Base-by-base conservation (phyloP, 1,139 yeast genomes). In the Candida tropicalis region DNA sequence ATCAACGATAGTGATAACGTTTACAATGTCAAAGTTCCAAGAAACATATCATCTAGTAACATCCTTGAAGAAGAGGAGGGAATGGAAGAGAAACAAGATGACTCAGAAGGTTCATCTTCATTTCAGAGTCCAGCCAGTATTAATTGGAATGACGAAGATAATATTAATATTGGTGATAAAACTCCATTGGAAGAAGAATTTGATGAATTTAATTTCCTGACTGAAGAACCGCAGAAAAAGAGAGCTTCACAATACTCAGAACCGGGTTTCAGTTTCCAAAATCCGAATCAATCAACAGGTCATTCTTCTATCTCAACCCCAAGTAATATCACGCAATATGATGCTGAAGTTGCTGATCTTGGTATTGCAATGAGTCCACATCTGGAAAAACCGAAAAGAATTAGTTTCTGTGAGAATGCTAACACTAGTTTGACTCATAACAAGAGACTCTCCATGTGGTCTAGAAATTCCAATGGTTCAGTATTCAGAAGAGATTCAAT, bases 291-390 rank as follows among this genome's bases (percentile, higher is more conserved):
- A 9, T 63, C 71, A 4, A 50, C 54, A 35, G 56, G 52, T 15
- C 37, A 42, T 1, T 62, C 74, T 0, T 59, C 72, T 2, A 58
- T 68, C 9, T 68, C 75, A 1, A 65, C 73, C 1, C 73, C 74
- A 28, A 69, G 77, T 48, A 70, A 72, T 46, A 49, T 72, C 15
- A 70, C 74, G 2, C 66, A 65, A 40, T 71, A 69, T 49, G 65
- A 68, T 50, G 75, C 72, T 1, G 78, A 73, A 35, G 64, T 73
- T 16, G 66, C 71, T 10, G 79, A 73, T 34, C 61, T 73, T 47
- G 78, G 77, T 2, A 73, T 73, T 33, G 75, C 75, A 1, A 47
- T 66, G 49, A 72, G 77, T 51, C 78, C 79, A 2, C 68, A 60
- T 38, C 66, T 39, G 45, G 39, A 10, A 6, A 47, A 47, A 35